Conservation (phyloP, 148 eudicot genomes). For the Nyssa sinensis region DNA sequence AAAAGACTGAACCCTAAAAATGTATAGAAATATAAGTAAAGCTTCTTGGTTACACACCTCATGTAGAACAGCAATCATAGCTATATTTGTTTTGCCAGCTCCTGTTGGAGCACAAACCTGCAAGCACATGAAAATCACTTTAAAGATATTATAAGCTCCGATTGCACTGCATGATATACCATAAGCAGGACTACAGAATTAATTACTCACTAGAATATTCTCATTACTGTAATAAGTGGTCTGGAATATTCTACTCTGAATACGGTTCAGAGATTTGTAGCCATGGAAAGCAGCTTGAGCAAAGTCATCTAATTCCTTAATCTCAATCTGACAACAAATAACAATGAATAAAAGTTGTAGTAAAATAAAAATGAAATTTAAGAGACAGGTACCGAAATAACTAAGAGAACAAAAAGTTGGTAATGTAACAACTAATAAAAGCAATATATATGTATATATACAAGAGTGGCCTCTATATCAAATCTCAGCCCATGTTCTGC, state of each 20-base stretch:
- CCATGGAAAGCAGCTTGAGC: conserved; percentile 99
- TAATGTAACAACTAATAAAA: neutral
- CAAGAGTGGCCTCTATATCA: conserved; percentile 2
- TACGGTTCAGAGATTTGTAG: conserved; percentile 89
- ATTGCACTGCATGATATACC: neutral
- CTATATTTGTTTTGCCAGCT: conserved; percentile 98
- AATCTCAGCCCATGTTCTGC: too few relatives aligned
- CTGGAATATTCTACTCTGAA: conserved; percentile 88
- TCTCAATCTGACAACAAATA: conserved; percentile 68
- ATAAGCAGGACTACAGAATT: conserved; percentile 3
- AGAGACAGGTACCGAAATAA: neutral
- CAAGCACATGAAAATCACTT: conserved; percentile 24
- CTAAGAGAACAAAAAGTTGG: neutral
- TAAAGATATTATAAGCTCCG: conserved; percentile 11
- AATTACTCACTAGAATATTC: conserved; percentile 76
- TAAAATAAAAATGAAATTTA: neutral
- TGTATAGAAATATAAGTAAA: neutral
- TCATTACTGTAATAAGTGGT: conserved; percentile 85
- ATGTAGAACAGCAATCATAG: conserved; percentile 91
- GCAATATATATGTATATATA: neutral
- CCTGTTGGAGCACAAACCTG: conserved; percentile 99
- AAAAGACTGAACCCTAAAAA: neutral
- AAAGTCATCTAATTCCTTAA: conserved; percentile 89
- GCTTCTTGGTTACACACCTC: conserved; percentile 51
- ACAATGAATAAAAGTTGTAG: conserved; percentile 1